Conservation (phyloP, 73 alveolate genomes). For the Paramecium bursaria region DNA sequence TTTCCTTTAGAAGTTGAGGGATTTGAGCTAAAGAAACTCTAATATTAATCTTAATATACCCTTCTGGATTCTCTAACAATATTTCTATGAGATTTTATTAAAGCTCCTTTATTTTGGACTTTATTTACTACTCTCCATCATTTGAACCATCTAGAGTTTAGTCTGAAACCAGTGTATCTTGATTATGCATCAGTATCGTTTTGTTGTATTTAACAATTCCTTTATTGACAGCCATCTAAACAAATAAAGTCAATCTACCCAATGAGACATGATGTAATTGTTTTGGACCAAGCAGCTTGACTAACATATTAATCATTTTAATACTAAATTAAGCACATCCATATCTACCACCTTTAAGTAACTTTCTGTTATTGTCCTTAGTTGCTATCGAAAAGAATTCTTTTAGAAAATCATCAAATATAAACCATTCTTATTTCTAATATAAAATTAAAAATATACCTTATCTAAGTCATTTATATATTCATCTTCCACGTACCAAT, state of each 20-base stretch:
- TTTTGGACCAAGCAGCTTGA: conserved; percentile 64
- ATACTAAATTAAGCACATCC: conserved; percentile 64
- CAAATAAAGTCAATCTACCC: conserved; percentile 65
- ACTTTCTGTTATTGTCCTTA: background rate
- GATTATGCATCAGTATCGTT: conserved; percentile 35
- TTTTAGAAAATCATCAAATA: conserved; percentile 56
- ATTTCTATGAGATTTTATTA: conserved; percentile 7
- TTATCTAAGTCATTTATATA: conserved; percentile 49
- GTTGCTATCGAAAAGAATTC: conserved; percentile 5
- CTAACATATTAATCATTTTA: background rate
- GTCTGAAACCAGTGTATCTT: too few species aligned
- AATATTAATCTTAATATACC: conserved; percentile 21
- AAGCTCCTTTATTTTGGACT: background rate
- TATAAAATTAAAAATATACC: too few species aligned
- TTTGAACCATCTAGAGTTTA: conserved; percentile 49
- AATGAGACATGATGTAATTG: conserved; percentile 50
- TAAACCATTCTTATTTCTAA: conserved; percentile 58
- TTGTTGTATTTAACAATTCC: conserved; percentile 56
- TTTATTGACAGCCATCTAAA: conserved; percentile 66
- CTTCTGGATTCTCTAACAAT: conserved; percentile 48
- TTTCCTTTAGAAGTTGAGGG: conserved; percentile 42
- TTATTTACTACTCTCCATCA: conserved; percentile 43
- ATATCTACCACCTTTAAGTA: conserved; percentile 68
- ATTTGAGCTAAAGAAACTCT: conserved; percentile 50
- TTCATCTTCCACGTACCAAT: conserved; percentile 67